Evolutionary conservation across 73 alveolate genomes (phyloP), one percentile per base, ranked within the genome.

Genomic region (Paramecium octaurelia): DNA sequence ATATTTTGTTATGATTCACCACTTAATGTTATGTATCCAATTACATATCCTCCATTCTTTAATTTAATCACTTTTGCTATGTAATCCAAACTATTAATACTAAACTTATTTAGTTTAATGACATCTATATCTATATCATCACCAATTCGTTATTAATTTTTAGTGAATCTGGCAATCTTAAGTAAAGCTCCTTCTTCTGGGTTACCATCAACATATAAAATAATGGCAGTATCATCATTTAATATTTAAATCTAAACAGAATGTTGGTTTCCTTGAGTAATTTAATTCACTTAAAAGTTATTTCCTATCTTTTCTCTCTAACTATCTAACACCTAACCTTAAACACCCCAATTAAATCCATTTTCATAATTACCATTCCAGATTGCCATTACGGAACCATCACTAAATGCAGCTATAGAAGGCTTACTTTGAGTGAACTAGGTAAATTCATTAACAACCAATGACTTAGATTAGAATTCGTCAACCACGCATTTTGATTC

Each of bases 281-380:
- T 12, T 64, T 64, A 2, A 24, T 48, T 64, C 16, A 64, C 21
- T 64, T 42, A 23, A 64, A 64, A 31, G 9, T 64, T 64, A 23
- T 27, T 9, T 31, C 84, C 84, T 31, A 27, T 34, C 31, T 64
- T 64, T 14, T 64, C 4, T 64, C 84, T 34, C 24, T 64, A 24
- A 11, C 16, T 20, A 64, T 64, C 46, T 23, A 31, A 2, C 3
- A 64, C 6, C 27, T 64, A 64, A 8, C 50, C 84, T 27, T 64
- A 64, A 64, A 64, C 24, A 64, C 84, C 84, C 84, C 84, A 64
- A 64, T 34, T 64, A 64, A 16, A 11, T 12, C 84, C 84, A 64
- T 64, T 50, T 64, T 64, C 6, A 31, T 14, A 27, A 12, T 31
- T 27, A 24, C 84, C 27, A 16, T 10, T 12, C 84, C 84, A 64